These are phyloP conservation scores for Podaxis carcinomalis DNA, from an alignment of 768 basidiomycete genomes.

Conservation along the genomic window DNA sequence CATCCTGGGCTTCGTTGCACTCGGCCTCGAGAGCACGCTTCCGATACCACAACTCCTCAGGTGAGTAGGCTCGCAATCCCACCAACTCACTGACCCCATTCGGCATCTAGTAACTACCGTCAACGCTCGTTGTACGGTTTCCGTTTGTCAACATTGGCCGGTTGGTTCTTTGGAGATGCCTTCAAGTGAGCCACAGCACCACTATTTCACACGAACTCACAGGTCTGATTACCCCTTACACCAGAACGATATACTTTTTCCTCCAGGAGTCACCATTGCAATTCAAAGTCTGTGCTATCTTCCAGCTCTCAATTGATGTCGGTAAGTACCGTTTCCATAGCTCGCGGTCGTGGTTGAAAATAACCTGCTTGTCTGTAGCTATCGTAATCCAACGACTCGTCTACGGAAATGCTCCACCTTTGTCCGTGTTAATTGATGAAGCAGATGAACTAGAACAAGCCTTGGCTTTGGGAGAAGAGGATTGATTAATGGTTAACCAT, in stretches of 20 bases:
- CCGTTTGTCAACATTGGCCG: conserved; percentile 74
- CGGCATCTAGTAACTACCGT: conserved; percentile 60
- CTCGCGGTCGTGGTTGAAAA: neutral
- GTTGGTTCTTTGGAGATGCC: conserved; percentile 80
- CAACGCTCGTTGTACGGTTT: conserved; percentile 82
- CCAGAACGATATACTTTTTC: conserved; percentile 82
- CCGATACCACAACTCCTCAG: conserved; percentile 82
- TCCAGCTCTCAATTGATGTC: conserved; percentile 75
- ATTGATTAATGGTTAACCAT: neutral
- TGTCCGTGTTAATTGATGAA: conserved; percentile 41
- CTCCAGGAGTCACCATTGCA: conserved; percentile 66
- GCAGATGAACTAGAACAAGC: conserved; percentile 78
- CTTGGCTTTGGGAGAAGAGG: conserved; percentile 57
- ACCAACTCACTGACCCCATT: conserved; percentile 2
- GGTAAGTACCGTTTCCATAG: conserved; percentile 40
- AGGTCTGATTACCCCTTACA: neutral
- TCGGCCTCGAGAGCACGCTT: conserved; percentile 83
- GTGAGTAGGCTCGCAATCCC: conserved; percentile 29
- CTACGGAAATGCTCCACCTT: conserved; percentile 71
- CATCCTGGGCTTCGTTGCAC: conserved; percentile 68
- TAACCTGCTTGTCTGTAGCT: conserved; percentile 33
- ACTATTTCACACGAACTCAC: neutral
- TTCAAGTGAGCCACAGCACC: conserved; percentile 58
- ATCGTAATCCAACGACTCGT: conserved; percentile 71
- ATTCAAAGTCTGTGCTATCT: conserved; percentile 80